These are phyloP conservation scores for Cutaneotrichosporon cavernicola DNA, from an alignment of 1,284 basidiomycete genomes.

Conservation along the genomic window DNA sequence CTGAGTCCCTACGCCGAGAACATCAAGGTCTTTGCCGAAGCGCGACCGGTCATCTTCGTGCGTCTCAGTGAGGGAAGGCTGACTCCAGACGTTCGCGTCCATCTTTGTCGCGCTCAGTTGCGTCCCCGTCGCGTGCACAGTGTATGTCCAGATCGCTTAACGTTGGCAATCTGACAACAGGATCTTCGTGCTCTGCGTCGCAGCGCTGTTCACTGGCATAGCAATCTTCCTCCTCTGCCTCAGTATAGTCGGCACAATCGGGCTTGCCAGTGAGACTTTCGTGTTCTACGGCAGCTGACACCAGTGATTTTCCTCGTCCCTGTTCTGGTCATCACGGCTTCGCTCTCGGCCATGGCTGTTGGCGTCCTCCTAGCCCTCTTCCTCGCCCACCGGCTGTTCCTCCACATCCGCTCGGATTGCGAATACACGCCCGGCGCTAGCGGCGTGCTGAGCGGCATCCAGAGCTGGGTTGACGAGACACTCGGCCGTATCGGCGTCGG, in stretches of 20 bases:
- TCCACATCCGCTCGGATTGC: slow-evolving; percentile 29
- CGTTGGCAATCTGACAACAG: slow-evolving; percentile 18
- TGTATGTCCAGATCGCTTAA: slow-evolving; percentile 25
- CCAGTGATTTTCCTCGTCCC: slow-evolving; percentile 42
- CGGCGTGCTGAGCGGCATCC: neutral
- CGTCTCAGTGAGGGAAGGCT: slow-evolving; percentile 11
- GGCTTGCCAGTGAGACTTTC: slow-evolving; percentile 30
- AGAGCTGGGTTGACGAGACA: slow-evolving; percentile 36
- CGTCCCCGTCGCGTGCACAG: slow-evolving; percentile 36
- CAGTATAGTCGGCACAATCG: slow-evolving; percentile 28
- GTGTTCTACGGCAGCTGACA: neutral
- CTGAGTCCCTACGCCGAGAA: slow-evolving; percentile 39
- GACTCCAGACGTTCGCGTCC: slow-evolving; percentile 39
- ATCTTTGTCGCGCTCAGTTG: slow-evolving; percentile 38
- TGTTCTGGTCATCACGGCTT: slow-evolving; percentile 36
- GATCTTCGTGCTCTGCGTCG: slow-evolving; percentile 30
- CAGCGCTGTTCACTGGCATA: slow-evolving; percentile 28
- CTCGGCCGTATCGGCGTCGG: slow-evolving; percentile 27
- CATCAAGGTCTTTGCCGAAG: slow-evolving; percentile 38
- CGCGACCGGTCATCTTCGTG: slow-evolving; percentile 42
- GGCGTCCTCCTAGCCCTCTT: slow-evolving; percentile 39
- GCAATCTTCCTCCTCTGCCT: slow-evolving; percentile 31
- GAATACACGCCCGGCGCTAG: neutral
- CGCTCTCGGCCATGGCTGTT: slow-evolving; percentile 32
- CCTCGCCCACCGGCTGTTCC: slow-evolving; percentile 44